Percentiles rank a stretch among this genome's conserved stretches.
Evolutionary conservation across 345 rosid species (phyloP).

Genomic region (Noccaea caerulescens): DNA sequence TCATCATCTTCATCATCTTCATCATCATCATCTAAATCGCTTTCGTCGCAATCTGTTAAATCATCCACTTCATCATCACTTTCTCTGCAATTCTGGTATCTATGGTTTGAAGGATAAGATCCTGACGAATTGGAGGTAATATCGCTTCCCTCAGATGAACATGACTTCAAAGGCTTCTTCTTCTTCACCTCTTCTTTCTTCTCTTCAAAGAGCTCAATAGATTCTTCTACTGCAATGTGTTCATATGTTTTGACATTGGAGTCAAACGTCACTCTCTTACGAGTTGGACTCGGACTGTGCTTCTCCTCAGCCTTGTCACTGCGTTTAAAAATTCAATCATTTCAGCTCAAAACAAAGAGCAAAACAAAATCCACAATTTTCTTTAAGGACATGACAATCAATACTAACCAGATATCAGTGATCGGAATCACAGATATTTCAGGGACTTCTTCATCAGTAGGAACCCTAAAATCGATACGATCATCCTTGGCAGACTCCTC

Average conservation of each 20-base stretch:
- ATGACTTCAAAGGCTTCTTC: slow-evolving; percentile 35
- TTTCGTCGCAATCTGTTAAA: slow-evolving; percentile 48
- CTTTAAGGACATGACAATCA: slow-evolving; percentile 3
- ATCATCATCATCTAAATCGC: slow-evolving; percentile 45
- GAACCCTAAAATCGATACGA: background rate
- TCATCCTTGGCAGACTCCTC: background rate
- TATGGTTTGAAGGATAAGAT: slow-evolving; percentile 68
- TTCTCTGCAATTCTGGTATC: slow-evolving; percentile 77
- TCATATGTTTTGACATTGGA: slow-evolving; percentile 71
- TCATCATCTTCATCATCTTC: slow-evolving; percentile 29
- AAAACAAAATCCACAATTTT: background rate
- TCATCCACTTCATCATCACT: slow-evolving; percentile 66
- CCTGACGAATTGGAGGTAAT: slow-evolving; percentile 58
- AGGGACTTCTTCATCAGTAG: slow-evolving; percentile 3
- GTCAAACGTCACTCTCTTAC: slow-evolving; percentile 84
- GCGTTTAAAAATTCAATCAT: background rate
- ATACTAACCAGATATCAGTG: slow-evolving; percentile 48
- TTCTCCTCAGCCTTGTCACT: slow-evolving; percentile 54
- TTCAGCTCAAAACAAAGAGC: slow-evolving; percentile 4
- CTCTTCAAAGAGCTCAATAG: slow-evolving; percentile 43
- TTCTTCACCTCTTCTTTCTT: slow-evolving; percentile 39
- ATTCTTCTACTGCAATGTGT: slow-evolving; percentile 52
- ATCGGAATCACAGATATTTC: slow-evolving; percentile 37
- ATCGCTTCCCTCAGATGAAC: slow-evolving; percentile 63
- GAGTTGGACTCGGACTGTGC: slow-evolving; percentile 43